Evolutionary conservation across 2,329 filamentous ascomycete genomes (phyloP).

Genomic region (Verticillium isaacii): DNA sequence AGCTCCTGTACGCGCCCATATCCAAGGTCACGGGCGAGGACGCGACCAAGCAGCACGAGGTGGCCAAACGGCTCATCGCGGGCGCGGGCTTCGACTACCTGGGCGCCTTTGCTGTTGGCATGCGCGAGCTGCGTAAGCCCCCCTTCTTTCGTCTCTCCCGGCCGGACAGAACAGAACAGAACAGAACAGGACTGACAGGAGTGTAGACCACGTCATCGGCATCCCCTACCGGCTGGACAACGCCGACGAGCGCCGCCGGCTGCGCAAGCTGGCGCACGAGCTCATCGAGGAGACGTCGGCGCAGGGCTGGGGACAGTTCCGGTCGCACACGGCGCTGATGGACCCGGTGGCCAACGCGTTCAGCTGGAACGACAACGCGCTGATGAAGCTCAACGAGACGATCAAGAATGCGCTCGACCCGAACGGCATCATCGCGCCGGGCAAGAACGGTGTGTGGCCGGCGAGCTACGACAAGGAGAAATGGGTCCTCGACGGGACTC

Average conservation of each 20-base stretch:
- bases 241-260: constrained; percentile 26
- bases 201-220: constrained; percentile 42
- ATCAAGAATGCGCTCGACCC: constrained; percentile 38
- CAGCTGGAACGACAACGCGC: constrained; percentile 32
- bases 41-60: constrained; percentile 25
- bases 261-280: constrained; percentile 19
- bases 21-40: constrained; percentile 26
- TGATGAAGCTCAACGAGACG: constrained; percentile 37
- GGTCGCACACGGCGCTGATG: constrained; percentile 37
- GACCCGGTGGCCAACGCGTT: constrained; percentile 39
- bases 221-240: constrained; percentile 45
- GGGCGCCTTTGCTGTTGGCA: constrained; percentile 22
- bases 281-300: constrained; percentile 32
- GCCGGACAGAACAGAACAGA: too few species aligned
- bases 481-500: constrained; percentile 9
- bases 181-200: neutral
- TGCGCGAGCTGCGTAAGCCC: constrained; percentile 20
- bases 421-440: constrained; percentile 25
- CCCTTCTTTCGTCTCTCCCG: neutral
- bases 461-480: constrained; percentile 16
- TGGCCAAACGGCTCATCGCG: constrained; percentile 19
- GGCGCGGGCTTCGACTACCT: constrained; percentile 24
- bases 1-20: constrained; percentile 32
- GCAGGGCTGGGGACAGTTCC: constrained; percentile 36
- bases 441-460: constrained; percentile 28